Base-by-base conservation (phyloP, 371 early-diverging fungal genomes). In the Fennellomyces sp. region DNA sequence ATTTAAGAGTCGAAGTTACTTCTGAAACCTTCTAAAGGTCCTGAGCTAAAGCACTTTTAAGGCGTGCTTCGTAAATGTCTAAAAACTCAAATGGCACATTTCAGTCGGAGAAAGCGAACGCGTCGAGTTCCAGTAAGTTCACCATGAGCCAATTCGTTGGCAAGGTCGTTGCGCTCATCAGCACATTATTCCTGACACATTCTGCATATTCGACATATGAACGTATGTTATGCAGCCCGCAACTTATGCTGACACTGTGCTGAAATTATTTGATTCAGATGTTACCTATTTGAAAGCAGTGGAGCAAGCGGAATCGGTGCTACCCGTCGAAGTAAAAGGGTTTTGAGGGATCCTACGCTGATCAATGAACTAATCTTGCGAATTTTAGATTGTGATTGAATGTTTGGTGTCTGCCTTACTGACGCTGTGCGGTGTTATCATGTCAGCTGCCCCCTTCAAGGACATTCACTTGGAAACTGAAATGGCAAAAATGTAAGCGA, bases 191-290 rank as follows among this genome's bases (percentile, higher is more conserved):
- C 35, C 71, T 88, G 23, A 70, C 80, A 35, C 88, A 88, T 64
- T 81, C 88, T 10, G 84, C 86, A 25, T 88, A 83, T 63, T 88
- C 88, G 21, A 86, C 87, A 23, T 88, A 87, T 74, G 87, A 88
- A 69, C 88, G 88, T 87, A 81, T 54, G 74, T 59, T n/a, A 11
- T 35, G 8, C 29, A 52, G 13, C 17, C 17, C 5, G 6, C 13
- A 39, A 1, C 17, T 5, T 39, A 6, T 39, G 5, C 17, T 39
- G 17, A 11, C 17, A n/a, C 6, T 11, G 2, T 39, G 13, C 13
- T 39, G 13, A 5, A n/a, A 5, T 39, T 39, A 5, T 5, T n/a
- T 39, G 39, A 36, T 27, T 26, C 76, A 88, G 88, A 88, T 75
- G 78, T 86, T 36, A 82, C 87, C 47, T 88, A 86, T 56, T 62